Base-by-base conservation (phyloP, 129 eudicot genomes). In the Heracleum sosnowskyi region DNA sequence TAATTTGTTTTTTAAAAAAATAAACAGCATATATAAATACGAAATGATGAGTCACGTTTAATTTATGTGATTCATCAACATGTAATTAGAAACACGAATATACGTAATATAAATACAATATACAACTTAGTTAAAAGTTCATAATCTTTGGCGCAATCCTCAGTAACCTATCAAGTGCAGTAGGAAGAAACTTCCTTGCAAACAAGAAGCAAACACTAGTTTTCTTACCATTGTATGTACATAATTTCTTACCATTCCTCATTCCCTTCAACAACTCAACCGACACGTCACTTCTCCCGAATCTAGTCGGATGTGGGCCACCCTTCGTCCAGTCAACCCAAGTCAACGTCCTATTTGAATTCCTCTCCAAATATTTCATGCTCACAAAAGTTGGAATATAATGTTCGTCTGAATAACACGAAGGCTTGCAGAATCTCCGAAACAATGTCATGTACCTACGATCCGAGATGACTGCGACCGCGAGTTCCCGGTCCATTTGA, bases 311-410 rank as follows among this genome's bases (percentile, higher is more conserved):
- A 81, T 91, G 97, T 4, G 93, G 91, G 34, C 97, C 97, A 57
- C 97, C 97, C 82, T 74, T 83, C 0, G 93, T 83, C 97, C 97
- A 89, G 84, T 91, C 97, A 29, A 87, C 93, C 85, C 90, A 91
- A 72, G 90, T 86, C 91, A 91, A 87, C 2, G 91, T 89, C 69
- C 93, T 78, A 42, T 87, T 86, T 7, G 91, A 77, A 49, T 87
- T 91, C 74, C 35, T 85, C 42, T 12, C 12, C 55, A 86, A 77
- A 77, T 66, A 87, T 60, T 79, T 83, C 55, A 87, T 82, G 41
- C 84, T 79, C 53, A 89, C 77, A 4, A 87, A 81, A 0, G 97
- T 91, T 0, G 93, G 93, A 36, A 91, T 71, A 76, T 91, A 91
- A 84, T 91, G 97, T 53, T 91, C 97, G 68, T 91, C 97, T 11